A percentile compares a stretch with the other conserved stretches of the same genome.
These are phyloP conservation scores for Adiantum capillusveneris DNA, from an alignment of 75 land plant genomes.

Conservation along the genomic window DNA sequence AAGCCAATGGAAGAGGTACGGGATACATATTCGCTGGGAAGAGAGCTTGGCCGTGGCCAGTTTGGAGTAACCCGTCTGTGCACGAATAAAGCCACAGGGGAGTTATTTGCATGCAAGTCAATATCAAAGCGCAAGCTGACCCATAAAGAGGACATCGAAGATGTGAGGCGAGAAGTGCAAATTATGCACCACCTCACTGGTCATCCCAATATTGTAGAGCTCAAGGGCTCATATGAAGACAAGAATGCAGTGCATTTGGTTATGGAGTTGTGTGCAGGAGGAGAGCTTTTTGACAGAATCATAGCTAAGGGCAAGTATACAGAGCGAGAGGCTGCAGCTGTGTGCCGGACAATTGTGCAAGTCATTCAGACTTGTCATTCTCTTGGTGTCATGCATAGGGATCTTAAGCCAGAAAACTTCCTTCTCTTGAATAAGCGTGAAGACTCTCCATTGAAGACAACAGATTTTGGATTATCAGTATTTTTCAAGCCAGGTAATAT, in stretches of 20 bases:
- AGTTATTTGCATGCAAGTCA: constrained; percentile 35
- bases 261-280: constrained; percentile 63
- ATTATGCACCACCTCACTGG: constrained; percentile 56
- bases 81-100: constrained; percentile 1
- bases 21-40: constrained; percentile 37
- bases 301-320: constrained; percentile 44
- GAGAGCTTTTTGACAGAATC: constrained; percentile 59
- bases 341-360: constrained; percentile 36
- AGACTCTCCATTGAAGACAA: constrained; percentile 39
- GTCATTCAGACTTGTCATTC: constrained; percentile 52
- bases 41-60: constrained; percentile 76
- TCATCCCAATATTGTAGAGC: constrained; percentile 56
- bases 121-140: constrained; percentile 41
- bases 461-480: constrained; percentile 57
- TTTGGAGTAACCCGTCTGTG: constrained; percentile 22
- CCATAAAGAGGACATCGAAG: constrained; percentile 33
- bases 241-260: constrained; percentile 39
- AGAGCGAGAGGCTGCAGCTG: constrained; percentile 38
- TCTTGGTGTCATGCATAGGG: constrained; percentile 69
- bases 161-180: constrained; percentile 43
- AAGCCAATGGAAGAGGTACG: constrained; percentile 46
- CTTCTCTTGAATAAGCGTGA: constrained; percentile 39
- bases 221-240: constrained; percentile 55
- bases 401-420: constrained; percentile 67
- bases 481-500: constrained; percentile 51